Percentiles rank a stretch among this genome's conserved stretches.
Conservation (phyloP, 2,329 filamentous ascomycete species). For the Penicillium sclerotigenum region DNA sequence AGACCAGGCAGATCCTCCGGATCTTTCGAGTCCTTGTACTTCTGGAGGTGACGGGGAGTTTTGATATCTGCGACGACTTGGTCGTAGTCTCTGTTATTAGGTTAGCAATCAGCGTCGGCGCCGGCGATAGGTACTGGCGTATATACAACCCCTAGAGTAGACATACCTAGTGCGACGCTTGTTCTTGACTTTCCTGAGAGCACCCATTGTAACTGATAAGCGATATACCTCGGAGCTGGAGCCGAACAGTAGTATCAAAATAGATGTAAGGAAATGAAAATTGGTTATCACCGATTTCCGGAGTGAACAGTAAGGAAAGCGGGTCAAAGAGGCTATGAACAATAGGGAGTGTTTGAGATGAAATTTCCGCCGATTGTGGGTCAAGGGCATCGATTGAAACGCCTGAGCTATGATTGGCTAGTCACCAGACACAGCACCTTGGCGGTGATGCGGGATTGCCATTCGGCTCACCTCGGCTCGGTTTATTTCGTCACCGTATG, state of each 20-base stretch:
- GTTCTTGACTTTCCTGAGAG: constrained; percentile 67
- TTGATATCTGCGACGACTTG: constrained; percentile 82
- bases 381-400: constrained; percentile 25
- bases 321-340: constrained; percentile 20
- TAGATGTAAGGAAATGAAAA: constrained; percentile 21
- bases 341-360: constrained; percentile 15
- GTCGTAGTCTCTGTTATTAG: constrained; percentile 72
- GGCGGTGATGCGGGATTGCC: constrained; percentile 23
- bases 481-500: constrained; percentile 29
- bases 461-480: constrained; percentile 38
- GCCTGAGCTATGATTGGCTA: constrained; percentile 28
- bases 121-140: not conserved
- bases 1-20: constrained; percentile 84
- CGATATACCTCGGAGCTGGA: constrained; percentile 15
- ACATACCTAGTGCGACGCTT: constrained; percentile 65
- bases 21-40: constrained; percentile 75
- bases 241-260: constrained; percentile 14
- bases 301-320: constrained; percentile 30
- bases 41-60: constrained; percentile 73
- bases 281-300: constrained; percentile 37
- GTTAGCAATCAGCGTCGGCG: constrained; percentile 11
- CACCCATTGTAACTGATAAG: constrained; percentile 57
- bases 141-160: not conserved
- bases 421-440: constrained; percentile 11
- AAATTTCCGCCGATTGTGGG: constrained; percentile 31